These are phyloP conservation scores for Clonostachys byssicola DNA, from an alignment of 2,329 filamentous ascomycete species.

Conservation along the genomic window DNA sequence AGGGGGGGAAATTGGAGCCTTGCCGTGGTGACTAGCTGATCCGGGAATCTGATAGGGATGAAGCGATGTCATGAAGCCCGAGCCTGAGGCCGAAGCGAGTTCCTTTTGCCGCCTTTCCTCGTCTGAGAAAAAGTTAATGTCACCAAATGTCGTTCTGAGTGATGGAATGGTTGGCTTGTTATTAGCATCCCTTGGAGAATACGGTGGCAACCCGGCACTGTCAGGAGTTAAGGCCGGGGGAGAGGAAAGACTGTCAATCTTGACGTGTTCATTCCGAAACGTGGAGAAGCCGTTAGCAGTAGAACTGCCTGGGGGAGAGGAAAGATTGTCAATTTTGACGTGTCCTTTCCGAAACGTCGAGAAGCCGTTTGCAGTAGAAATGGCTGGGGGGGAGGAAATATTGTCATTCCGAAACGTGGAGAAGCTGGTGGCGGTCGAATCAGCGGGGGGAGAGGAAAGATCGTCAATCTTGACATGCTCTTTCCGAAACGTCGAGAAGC, in stretches of 20 bases:
- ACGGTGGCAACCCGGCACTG: slow-evolving; percentile 24
- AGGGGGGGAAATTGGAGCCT: slow-evolving; percentile 46
- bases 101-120: slow-evolving; percentile 17
- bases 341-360: no score
- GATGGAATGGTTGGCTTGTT: slow-evolving; percentile 16
- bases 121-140: slow-evolving; percentile 14
- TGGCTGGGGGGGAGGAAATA: no score
- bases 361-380: no score
- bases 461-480: no score
- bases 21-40: slow-evolving; percentile 18
- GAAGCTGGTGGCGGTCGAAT: slow-evolving; percentile 17
- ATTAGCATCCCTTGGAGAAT: slow-evolving; percentile 8
- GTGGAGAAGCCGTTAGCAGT: no score
- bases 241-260: neutral
- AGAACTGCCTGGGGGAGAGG: no score
- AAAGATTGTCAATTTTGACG: no score
- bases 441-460: neutral
- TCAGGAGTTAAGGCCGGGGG: slow-evolving; percentile 16
- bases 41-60: slow-evolving; percentile 19
- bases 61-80: no score
- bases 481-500: no score
- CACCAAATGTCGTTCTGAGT: slow-evolving; percentile 28
- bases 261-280: no score
- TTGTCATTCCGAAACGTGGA: no score
- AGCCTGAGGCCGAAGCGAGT: slow-evolving; percentile 25